Evolutionary conservation across 73 alveolate species (phyloP).

Genomic region (Blepharisma stoltei): DNA sequence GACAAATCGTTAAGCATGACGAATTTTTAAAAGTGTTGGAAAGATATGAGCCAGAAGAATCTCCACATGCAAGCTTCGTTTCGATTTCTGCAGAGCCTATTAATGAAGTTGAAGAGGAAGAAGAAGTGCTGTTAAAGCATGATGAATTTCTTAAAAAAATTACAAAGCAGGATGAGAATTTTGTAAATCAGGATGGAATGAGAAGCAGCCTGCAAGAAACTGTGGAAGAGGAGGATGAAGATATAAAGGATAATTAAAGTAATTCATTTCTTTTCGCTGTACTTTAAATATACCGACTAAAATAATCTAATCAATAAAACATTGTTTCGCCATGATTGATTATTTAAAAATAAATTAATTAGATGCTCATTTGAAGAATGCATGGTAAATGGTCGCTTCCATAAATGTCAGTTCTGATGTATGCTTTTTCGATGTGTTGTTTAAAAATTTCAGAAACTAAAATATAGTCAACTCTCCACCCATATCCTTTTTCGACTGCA

Average conservation of each 20-base stretch:
- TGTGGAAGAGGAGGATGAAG: constrained; percentile 24
- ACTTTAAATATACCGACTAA: too few species aligned
- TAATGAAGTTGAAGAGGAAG: constrained; percentile 26
- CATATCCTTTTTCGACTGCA: constrained; percentile 78
- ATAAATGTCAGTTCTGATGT: constrained; percentile 47
- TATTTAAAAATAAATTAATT: too few species aligned
- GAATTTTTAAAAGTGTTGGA: not conserved
- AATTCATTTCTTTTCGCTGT: too few species aligned
- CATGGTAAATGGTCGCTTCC: constrained; percentile 87
- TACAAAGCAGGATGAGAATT: not conserved
- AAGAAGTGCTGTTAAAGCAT: not conserved
- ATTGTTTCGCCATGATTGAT: too few species aligned
- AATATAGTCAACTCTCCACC: constrained; percentile 95
- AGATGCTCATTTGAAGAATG: constrained; percentile 2
- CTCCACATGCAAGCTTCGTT: constrained; percentile 1
- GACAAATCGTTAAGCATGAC: not conserved
- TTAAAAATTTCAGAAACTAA: constrained; percentile 47
- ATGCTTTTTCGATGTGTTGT: constrained; percentile 47
- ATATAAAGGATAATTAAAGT: not conserved
- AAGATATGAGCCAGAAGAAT: not conserved
- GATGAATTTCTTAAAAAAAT: constrained; percentile 20
- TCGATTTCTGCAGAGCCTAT: not conserved
- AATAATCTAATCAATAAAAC: too few species aligned
- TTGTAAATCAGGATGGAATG: not conserved
- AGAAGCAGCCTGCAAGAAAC: constrained; percentile 23